phyloP scores from a whole-genome alignment of 768 basidiomycete genomes.

The Leccinellum rugosiceps region DNA sequence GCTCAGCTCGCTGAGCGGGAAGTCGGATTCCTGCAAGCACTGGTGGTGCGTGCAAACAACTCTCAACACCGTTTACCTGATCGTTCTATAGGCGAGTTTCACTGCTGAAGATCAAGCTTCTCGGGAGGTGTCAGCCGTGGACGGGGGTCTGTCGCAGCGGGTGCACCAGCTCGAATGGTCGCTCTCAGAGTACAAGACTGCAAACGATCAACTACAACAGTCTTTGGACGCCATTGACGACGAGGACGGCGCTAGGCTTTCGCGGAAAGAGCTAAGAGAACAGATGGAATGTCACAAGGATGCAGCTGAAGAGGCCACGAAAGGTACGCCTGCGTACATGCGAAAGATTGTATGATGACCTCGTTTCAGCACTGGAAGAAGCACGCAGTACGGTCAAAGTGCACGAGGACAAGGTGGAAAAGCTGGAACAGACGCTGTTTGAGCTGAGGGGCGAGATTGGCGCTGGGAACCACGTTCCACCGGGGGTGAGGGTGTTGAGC shows the following conservation, averaged over 20 bases:
- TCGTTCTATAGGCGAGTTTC: conserved; percentile 51
- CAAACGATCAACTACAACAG: conserved; percentile 42
- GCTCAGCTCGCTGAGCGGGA: conserved; percentile 53
- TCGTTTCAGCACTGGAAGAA: conserved; percentile 42
- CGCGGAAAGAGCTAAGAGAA: conserved; percentile 38
- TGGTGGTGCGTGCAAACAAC: conserved; percentile 50
- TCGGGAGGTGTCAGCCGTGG: conserved; percentile 24
- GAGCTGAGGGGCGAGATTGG: conserved; percentile 76
- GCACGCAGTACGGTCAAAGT: conserved; percentile 34
- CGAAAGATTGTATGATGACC: background rate
- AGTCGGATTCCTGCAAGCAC: conserved; percentile 60
- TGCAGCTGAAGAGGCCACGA: conserved; percentile 36
- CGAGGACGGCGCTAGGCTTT: conserved; percentile 27
- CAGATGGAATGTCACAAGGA: conserved; percentile 38
- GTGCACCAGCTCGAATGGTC: conserved; percentile 55
- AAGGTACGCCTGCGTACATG: conserved; percentile 33
- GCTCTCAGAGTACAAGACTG: conserved; percentile 51
- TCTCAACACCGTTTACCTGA: background rate
- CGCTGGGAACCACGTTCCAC: conserved; percentile 71
- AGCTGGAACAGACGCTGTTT: conserved; percentile 75
- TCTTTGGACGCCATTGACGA: conserved; percentile 47
- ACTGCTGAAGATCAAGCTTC: conserved; percentile 51
- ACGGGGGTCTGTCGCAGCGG: conserved; percentile 38
- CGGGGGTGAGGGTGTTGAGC: conserved; percentile 63
- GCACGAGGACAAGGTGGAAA: conserved; percentile 55